Evolutionary conservation across 352 stramenopile genomes (phyloP), one percentile per base, ranked within the genome.

Genomic region (Lagenidium sp.): DNA sequence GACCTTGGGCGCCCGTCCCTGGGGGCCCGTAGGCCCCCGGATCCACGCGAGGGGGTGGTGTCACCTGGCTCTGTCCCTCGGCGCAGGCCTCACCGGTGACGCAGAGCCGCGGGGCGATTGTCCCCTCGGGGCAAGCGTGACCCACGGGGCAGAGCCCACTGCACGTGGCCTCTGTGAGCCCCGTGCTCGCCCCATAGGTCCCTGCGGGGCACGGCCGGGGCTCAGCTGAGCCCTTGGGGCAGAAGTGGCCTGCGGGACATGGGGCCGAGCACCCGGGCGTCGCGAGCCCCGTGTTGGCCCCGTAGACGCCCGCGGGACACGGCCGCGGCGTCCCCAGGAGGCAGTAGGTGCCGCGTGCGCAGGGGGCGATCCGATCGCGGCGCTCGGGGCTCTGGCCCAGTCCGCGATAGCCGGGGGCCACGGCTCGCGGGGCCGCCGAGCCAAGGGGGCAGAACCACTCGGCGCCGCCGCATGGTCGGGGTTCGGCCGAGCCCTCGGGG

Each of bases 221-320:
- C 6, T 30, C 6, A 1, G 46, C 41, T 0, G 47, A 80, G 0
- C 24, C 51, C 30, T 57, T 36, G 5, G 65, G 68, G 22, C 80
- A 93, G 32, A 74, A 93, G 43, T 74, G 61, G 0, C 80, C 80
- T 2, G 66, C 65, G 8, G 70, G 71, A 44, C 77, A 93, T 4
- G 22, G 26, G 0, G 50, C 63, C 0, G 72, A 62, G 34, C 80
- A 93, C 12, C 48, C 23, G 0, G 51, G 0, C 0, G 63, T 54
- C 12, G 44, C 31, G 0, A 89, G 46, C 4, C 43, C 54, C 0
- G 40, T 20, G 2, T 34, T 56, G 0, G 50, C 39, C 20, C 80
- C 77, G 36, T 81, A 92, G 0, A 53, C 70, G 0, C 77, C 77
- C 15, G 53, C 54, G 21, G 72, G 65, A 57, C 80, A 92, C n/a